Evolutionary conservation across 139 green algal species (phyloP), one percentile per base, ranked within the genome.

Genomic region (Micractinium conductrix): DNA sequence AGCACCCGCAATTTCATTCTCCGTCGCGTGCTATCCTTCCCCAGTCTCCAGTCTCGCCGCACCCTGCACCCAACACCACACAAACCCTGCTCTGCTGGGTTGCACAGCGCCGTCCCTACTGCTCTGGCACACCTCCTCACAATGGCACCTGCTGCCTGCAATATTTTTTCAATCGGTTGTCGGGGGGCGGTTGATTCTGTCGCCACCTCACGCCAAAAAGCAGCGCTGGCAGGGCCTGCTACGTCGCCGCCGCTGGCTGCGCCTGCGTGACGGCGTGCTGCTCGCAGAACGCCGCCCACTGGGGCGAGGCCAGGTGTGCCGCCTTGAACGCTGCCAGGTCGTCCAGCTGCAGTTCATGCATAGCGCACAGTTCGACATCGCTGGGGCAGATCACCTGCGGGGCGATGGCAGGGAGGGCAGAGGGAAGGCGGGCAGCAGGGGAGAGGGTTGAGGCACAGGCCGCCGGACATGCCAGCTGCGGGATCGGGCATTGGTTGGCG

Each of bases 301-400:
- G 43, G 42, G 40, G 42, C 28, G 71, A 78, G 30, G 71, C 71
- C 24, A 78, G 71, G 71, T 78, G 71, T 21, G 22, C 17, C 9
- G 24, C 28, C 71, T 62, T 60, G 43, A 78, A 78, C 7, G 71
- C 71, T 40, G 71, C 71, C 71, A 78, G 43, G 17, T 78, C 17
- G 14, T 28, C 71, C 42, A 37, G 38, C 14, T 62, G 17, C 43
- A 62, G 26, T 9, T 28, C 71, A 42, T 78, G 71, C 42, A 78
- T 42, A 22, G 24, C 38, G 71, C 71, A 78, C 71, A 78, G 71
- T 43, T 78, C 71, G 19, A 24, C 42, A 24, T 78, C 71, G 40
- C 71, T 62, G 71, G 71, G 71, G 71, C 71, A 78, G 12, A 78
- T 78, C 10, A 62, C 71, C 71, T 78, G 69, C 69, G 33, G 3